Percentiles rank a stretch among this genome's conserved stretches.
These are phyloP conservation scores for Crotalaria pallida DNA, from an alignment of 306 rosid species.

Conservation along the genomic window DNA sequence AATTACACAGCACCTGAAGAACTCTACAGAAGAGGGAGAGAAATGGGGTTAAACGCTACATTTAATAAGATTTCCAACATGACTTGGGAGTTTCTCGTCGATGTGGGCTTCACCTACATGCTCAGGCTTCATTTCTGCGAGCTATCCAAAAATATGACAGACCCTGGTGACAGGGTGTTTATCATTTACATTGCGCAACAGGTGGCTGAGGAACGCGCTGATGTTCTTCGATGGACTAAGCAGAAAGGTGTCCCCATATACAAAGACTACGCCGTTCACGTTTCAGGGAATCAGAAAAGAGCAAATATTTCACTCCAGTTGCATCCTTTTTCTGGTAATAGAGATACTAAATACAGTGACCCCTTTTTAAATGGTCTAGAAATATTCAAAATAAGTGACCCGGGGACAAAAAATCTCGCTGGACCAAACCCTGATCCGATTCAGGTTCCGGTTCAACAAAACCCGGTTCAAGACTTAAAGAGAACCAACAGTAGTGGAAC, in stretches of 20 bases:
- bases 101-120: conserved; percentile 21
- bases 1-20: conserved; percentile 30
- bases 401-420: conserved; percentile 7
- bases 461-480: neutral
- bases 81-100: conserved; percentile 25
- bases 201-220: neutral
- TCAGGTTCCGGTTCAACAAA: neutral
- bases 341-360: rapidly evolving
- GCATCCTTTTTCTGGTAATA: neutral
- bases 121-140: conserved; percentile 45
- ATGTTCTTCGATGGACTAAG: conserved; percentile 9
- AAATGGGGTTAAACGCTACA: neutral
- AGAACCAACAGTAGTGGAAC: neutral
- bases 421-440: conserved; percentile 35
- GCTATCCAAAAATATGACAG: neutral
- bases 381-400: conserved; percentile 38
- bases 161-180: neutral
- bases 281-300: neutral
- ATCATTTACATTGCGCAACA: conserved; percentile 18
- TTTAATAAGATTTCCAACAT: neutral
- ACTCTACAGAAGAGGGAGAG: conserved; percentile 16
- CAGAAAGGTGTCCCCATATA: neutral
- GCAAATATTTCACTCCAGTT: conserved; percentile 14
- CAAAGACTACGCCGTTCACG: neutral
- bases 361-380: conserved; percentile 44